phyloP scores from a whole-genome alignment of 2,329 filamentous ascomycete genomes.

The Xylariaceae sp. region DNA sequence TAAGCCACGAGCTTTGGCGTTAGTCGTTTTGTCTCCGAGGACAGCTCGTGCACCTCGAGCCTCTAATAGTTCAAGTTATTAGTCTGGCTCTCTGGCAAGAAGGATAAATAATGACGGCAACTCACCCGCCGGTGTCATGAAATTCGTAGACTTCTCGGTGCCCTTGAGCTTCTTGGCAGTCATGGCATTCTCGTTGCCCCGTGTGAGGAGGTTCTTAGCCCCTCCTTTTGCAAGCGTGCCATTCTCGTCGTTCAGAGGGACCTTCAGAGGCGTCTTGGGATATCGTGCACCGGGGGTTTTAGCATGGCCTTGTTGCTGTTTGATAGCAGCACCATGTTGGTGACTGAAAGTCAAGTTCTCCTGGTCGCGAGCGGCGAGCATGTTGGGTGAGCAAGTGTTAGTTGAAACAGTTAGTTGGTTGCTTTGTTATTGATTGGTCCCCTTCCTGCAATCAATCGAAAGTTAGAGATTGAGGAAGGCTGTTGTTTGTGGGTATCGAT shows the following conservation, averaged over 20 bases:
- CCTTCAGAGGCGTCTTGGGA: conserved; percentile 78
- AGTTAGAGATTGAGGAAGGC: conserved; percentile 2
- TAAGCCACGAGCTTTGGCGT: conserved; percentile 72
- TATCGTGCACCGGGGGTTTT: conserved; percentile 76
- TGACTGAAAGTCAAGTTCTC: conserved; percentile 79
- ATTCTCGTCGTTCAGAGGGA: conserved; percentile 83
- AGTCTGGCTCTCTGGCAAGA: background rate
- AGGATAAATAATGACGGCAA: background rate
- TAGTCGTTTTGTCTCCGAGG: conserved; percentile 92
- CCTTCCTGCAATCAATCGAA: background rate
- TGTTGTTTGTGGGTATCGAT: background rate
- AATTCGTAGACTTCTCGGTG: conserved; percentile 57
- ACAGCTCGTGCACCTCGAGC: conserved; percentile 70
- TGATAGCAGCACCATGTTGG: conserved; percentile 66
- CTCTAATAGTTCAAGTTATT: conserved; percentile 32
- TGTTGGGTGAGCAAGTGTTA: conserved; percentile 36
- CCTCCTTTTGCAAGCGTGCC: conserved; percentile 53
- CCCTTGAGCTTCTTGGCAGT: conserved; percentile 44
- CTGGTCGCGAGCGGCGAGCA: conserved; percentile 79
- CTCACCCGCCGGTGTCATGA: conserved; percentile 79
- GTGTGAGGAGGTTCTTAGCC: conserved; percentile 55
- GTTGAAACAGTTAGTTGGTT: too few relatives aligned
- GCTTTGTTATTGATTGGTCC: too few relatives aligned
- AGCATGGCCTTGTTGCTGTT: conserved; percentile 59
- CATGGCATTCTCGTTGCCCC: conserved; percentile 54